Evolutionary conservation across 1,284 basidiomycete species (phyloP).

Genomic region (Inonotus obliquus): DNA sequence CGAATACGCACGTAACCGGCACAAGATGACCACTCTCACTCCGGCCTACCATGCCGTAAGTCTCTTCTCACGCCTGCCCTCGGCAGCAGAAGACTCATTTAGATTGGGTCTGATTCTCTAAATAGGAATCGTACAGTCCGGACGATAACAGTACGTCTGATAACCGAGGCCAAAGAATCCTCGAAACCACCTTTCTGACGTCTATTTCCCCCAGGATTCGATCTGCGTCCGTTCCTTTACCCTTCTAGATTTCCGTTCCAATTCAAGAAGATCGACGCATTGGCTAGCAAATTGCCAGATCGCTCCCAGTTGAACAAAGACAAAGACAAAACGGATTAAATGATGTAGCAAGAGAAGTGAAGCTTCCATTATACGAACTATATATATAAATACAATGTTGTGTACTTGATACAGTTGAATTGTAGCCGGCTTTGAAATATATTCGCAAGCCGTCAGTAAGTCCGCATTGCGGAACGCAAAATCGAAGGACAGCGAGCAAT

Average conservation of each 20-base stretch:
- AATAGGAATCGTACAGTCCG: slow-evolving; percentile 89
- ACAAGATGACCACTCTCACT: slow-evolving; percentile 99
- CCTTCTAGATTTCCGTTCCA: slow-evolving; percentile 94
- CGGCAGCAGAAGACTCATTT: slow-evolving; percentile 4
- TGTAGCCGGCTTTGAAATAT: slow-evolving; percentile 3
- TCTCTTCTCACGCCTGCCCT: slow-evolving; percentile 20
- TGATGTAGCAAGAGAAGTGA: slow-evolving; percentile 4
- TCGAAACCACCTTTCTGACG: neutral
- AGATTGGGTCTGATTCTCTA: neutral
- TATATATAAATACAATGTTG: slow-evolving; percentile 32
- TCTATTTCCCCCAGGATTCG: slow-evolving; percentile 69
- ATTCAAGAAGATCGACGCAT: slow-evolving; percentile 89
- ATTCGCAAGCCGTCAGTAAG: neutral
- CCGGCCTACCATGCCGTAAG: slow-evolving; percentile 93
- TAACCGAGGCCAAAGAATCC: neutral
- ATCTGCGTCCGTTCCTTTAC: slow-evolving; percentile 94
- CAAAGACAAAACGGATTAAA: slow-evolving; percentile 38
- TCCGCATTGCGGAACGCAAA: neutral
- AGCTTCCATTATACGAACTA: neutral
- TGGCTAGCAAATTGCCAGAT: slow-evolving; percentile 73
- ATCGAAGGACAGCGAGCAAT: neutral
- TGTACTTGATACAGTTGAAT: slow-evolving; percentile 8
- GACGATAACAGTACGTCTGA: slow-evolving; percentile 84
- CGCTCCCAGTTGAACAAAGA: slow-evolving; percentile 41
- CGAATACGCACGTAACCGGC: slow-evolving; percentile 92